A percentile compares a stretch with the other conserved stretches of the same genome.
phyloP scores from a whole-genome alignment of 768 basidiomycete genomes.

The Dentipellis fragilis region DNA sequence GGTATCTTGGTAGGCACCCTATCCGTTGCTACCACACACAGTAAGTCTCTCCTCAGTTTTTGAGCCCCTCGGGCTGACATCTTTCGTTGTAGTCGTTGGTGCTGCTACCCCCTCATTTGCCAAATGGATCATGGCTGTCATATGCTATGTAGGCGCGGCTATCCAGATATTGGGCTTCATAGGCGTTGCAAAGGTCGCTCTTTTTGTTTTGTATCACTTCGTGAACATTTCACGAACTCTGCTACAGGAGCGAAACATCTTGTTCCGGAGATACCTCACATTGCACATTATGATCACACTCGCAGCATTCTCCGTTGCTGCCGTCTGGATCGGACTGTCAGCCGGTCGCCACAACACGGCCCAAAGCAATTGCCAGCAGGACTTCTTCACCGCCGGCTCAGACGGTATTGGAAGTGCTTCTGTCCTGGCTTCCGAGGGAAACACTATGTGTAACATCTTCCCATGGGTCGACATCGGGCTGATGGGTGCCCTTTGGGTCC shows the following conservation, averaged over 20 bases:
- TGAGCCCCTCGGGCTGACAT: neutral
- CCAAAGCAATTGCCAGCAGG: slow-evolving; percentile 48
- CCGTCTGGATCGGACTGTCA: slow-evolving; percentile 75
- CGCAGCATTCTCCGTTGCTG: slow-evolving; percentile 65
- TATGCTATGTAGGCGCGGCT: slow-evolving; percentile 68
- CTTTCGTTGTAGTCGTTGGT: slow-evolving; percentile 60
- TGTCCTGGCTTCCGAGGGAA: slow-evolving; percentile 37
- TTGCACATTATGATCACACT: slow-evolving; percentile 46
- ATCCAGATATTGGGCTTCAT: slow-evolving; percentile 80
- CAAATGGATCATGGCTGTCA: slow-evolving; percentile 58
- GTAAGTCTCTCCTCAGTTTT: slow-evolving; percentile 33
- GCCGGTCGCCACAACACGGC: slow-evolving; percentile 69
- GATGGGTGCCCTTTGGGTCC: slow-evolving; percentile 81
- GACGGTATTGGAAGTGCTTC: slow-evolving; percentile 16
- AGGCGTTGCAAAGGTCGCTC: slow-evolving; percentile 65
- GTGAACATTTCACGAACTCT: neutral
- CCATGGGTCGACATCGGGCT: slow-evolving; percentile 88
- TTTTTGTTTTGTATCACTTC: neutral
- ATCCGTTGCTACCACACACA: slow-evolving; percentile 66
- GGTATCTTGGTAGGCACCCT: slow-evolving; percentile 63
- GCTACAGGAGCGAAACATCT: slow-evolving; percentile 50
- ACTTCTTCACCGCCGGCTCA: slow-evolving; percentile 38
- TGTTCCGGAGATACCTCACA: slow-evolving; percentile 61
- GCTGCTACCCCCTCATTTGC: slow-evolving; percentile 75
- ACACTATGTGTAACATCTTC: slow-evolving; percentile 80